Base-by-base conservation (phyloP, 768 basidiomycete genomes). In the Rossbeevera mucosa region DNA sequence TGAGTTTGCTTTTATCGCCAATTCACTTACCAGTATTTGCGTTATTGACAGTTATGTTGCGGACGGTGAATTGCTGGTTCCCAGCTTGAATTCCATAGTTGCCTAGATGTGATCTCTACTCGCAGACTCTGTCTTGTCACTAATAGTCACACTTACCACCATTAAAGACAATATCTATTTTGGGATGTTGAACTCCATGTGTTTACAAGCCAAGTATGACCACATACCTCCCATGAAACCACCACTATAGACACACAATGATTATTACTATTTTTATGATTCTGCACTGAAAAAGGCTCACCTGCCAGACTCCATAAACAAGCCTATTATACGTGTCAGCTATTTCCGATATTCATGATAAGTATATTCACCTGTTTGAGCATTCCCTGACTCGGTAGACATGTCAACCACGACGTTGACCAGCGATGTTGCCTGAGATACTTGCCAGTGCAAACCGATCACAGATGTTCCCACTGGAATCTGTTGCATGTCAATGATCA, bases 401-500 rank as follows among this genome's bases (percentile, higher is more conserved):
- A 89, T 85, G 46, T 85, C 67, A 47, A 90, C 76, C 12, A 80
- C 76, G 50, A 91, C 78, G 61, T 91, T 89, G 40, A 83, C 74
- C 52, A 91, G 70, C 0, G 85, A 86, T 0, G 88, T 89, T 4
- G 81, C 79, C 63, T 91, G 88, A 2, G 88, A 77, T 18, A 90
- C 84, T 68, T 91, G 88, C 88, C 88, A 91, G 58, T 91, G 88
- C 28, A 91, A 71, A 25, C 85, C 87, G n/a, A 80, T 85, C 30
- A 81, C 85, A 57, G 76, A 59, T 11, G 70, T 72, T 13, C 67
- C 59, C 2, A 82, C 70, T 33, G 85, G 79, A 49, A 84, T 77
- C 50, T 65, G 76, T 69, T 71, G 71, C 54, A 83, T 68, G 60
- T 91, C 88, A 58, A 91, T 86, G 46, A 87, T 71, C 51, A 91